A percentile compares a stretch with the other conserved stretches of the same genome.
Conservation (phyloP, 1,284 basidiomycete genomes). For the Mycosarcoma mackinlayi region DNA sequence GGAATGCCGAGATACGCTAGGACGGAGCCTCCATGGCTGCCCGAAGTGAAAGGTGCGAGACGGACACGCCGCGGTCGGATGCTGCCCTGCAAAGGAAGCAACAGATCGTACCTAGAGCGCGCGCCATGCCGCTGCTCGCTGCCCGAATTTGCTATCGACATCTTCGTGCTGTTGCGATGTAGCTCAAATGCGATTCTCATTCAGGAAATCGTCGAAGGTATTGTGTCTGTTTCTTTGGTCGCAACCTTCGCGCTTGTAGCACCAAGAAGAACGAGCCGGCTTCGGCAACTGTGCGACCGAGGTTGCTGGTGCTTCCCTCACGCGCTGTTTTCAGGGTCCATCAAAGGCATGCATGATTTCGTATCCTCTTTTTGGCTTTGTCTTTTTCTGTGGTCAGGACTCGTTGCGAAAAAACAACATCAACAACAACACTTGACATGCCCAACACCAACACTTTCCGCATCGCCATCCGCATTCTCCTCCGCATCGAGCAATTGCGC, state of each 20-base stretch:
- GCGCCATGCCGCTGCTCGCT: background rate
- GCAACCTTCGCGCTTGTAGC: no score
- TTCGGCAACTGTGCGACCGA: no score
- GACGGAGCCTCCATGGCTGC: slow-evolving; percentile 54
- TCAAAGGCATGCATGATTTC: no score
- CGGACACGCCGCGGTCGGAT: slow-evolving; percentile 42
- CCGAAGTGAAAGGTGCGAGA: slow-evolving; percentile 25
- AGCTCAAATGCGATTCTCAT: no score
- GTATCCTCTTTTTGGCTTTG: no score
- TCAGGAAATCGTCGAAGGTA: no score
- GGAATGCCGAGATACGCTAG: slow-evolving; percentile 77
- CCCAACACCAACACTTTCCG: slow-evolving; percentile 9
- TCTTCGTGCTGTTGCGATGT: background rate
- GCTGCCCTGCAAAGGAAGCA: slow-evolving; percentile 38
- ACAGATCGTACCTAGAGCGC: slow-evolving; percentile 25
- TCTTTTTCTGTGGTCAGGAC: no score
- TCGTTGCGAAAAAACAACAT: no score
- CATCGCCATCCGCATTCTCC: background rate
- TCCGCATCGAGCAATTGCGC: background rate
- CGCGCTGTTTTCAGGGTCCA: no score
- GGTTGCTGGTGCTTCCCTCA: no score
- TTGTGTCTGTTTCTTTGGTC: no score
- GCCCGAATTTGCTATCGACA: background rate
- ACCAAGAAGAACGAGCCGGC: no score
- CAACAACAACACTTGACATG: slow-evolving; percentile 7